Conservation (phyloP, 352 stramenopile genomes). For the Globisporangium spiculum region DNA sequence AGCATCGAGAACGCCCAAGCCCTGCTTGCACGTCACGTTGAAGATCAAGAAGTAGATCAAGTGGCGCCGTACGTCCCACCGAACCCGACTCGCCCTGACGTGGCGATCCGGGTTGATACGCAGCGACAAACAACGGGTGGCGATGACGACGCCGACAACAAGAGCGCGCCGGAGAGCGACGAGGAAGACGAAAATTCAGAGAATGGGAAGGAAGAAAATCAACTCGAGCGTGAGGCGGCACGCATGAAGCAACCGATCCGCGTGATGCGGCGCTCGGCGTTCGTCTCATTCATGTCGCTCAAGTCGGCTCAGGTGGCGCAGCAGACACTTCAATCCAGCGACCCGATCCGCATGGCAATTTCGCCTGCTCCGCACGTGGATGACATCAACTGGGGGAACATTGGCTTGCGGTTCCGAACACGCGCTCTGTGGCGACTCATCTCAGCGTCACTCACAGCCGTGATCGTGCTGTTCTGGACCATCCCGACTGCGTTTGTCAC, state of each 20-base stretch:
- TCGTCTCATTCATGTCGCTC: slow-evolving; percentile 77
- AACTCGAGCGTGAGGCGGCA: slow-evolving; percentile 42
- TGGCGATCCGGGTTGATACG: slow-evolving; percentile 7
- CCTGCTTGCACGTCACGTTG: slow-evolving; percentile 42
- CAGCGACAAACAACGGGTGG: slow-evolving; percentile 17
- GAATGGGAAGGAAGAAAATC: slow-evolving; percentile 40
- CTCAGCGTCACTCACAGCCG: slow-evolving; percentile 47
- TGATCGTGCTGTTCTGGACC: slow-evolving; percentile 82
- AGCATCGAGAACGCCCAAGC: slow-evolving; percentile 61
- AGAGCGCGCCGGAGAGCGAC: background rate
- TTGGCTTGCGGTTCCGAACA: slow-evolving; percentile 54
- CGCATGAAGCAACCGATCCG: slow-evolving; percentile 51
- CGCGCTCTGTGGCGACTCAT: slow-evolving; percentile 48
- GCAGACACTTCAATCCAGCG: slow-evolving; percentile 59
- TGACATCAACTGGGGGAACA: slow-evolving; percentile 79
- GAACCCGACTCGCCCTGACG: background rate
- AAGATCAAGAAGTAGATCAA: slow-evolving; percentile 26
- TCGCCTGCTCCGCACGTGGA: slow-evolving; percentile 48
- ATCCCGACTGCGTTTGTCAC: slow-evolving; percentile 78
- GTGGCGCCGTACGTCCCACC: slow-evolving; percentile 12
- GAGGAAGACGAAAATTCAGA: slow-evolving; percentile 17
- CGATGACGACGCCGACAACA: slow-evolving; percentile 23
- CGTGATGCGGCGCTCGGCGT: slow-evolving; percentile 66
- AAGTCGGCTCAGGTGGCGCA: slow-evolving; percentile 69
- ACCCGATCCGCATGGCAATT: slow-evolving; percentile 54